Conservation (phyloP, 441 rosid species). For the Biscutella laevigata region DNA sequence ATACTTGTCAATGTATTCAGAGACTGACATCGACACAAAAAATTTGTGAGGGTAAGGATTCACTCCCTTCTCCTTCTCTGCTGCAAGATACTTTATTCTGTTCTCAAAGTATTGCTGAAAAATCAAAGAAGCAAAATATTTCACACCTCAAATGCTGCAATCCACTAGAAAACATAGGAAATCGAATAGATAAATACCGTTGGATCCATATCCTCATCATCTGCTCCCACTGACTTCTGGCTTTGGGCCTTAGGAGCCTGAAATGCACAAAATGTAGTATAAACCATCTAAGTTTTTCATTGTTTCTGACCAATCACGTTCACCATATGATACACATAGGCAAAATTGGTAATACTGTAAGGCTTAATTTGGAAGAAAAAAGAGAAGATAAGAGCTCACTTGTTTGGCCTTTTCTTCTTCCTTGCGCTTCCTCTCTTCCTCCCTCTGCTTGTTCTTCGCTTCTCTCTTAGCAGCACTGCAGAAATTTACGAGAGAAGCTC, state of each 20-base stretch:
- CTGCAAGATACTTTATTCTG: slow-evolving; percentile 49
- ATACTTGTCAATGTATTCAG: slow-evolving; percentile 43
- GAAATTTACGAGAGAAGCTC: too few relatives aligned
- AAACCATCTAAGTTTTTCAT: too few relatives aligned
- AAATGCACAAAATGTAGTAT: too few relatives aligned
- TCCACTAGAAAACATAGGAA: background rate
- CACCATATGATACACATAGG: too few relatives aligned
- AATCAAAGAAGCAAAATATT: too few relatives aligned
- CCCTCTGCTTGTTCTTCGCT: too few relatives aligned
- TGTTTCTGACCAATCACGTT: too few relatives aligned
- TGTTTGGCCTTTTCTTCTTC: slow-evolving; percentile 61
- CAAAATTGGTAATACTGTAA: too few relatives aligned
- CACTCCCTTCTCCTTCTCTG: slow-evolving; percentile 47
- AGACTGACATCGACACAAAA: slow-evolving; percentile 36
- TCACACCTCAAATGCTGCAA: too few relatives aligned
- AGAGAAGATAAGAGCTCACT: slow-evolving; percentile 24
- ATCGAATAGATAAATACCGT: slow-evolving; percentile 33
- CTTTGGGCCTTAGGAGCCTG: slow-evolving; percentile 26
- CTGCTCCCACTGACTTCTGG: slow-evolving; percentile 39
- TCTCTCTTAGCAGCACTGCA: too few relatives aligned
- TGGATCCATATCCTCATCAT: slow-evolving; percentile 80
- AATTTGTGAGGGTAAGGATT: slow-evolving; percentile 82
- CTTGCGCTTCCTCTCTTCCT: slow-evolving; percentile 57
- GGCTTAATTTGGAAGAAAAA: too few relatives aligned
- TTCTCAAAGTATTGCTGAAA: slow-evolving; percentile 72